Conservation (phyloP, 768 basidiomycete genomes). For the Suillus decipiens region DNA sequence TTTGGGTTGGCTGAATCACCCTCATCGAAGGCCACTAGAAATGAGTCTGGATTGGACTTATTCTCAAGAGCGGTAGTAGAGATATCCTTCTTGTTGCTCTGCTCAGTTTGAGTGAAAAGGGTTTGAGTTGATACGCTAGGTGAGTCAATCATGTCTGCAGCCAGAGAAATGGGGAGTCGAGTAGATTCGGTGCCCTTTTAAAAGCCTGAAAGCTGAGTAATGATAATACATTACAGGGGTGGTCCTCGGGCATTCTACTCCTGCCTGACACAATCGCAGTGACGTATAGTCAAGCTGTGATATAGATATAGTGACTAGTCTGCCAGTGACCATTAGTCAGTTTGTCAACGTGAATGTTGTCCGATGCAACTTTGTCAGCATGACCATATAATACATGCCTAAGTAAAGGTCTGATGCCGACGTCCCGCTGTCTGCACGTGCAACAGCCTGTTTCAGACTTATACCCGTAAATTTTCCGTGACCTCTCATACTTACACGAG, state of each 20-base stretch:
- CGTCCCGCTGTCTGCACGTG: background rate
- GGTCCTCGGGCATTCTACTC: background rate
- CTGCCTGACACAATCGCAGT: background rate
- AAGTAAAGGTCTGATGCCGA: background rate
- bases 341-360: background rate
- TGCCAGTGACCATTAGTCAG: background rate
- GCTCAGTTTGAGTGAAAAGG: background rate
- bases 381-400: background rate
- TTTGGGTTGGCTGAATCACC: conserved; percentile 50
- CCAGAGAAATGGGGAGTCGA: background rate
- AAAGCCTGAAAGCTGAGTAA: background rate
- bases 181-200: background rate
- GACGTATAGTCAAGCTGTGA: background rate
- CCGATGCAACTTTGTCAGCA: background rate
- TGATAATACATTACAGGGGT: background rate
- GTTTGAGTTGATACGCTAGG: background rate
- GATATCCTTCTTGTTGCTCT: background rate
- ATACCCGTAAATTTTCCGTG: too few species aligned
- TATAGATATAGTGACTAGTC: background rate
- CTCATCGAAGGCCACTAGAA: conserved; percentile 32
- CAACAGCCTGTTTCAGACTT: background rate
- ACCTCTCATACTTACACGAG: too few species aligned
- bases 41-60: conserved; percentile 24
- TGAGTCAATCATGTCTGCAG: background rate
- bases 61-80: background rate